These are phyloP conservation scores for Clarireedia homoeocarpa DNA, from an alignment of 2,329 filamentous ascomycete genomes.

Conservation along the genomic window DNA sequence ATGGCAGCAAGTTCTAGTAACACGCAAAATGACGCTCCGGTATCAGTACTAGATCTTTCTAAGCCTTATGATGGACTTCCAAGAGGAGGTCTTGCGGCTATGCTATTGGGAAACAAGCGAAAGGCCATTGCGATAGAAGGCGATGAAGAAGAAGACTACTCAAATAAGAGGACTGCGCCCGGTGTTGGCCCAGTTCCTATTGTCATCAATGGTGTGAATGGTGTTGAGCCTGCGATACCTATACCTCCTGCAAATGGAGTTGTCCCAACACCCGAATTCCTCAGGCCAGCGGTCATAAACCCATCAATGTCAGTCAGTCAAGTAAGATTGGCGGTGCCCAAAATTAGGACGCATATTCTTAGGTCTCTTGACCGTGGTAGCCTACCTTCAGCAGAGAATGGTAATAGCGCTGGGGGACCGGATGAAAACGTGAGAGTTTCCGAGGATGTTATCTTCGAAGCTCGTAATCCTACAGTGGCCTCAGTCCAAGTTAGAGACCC, in stretches of 20 bases:
- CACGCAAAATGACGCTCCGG: slow-evolving; percentile 63
- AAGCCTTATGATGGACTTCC: slow-evolving; percentile 92
- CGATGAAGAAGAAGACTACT: slow-evolving; percentile 55
- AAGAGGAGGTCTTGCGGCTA: slow-evolving; percentile 74
- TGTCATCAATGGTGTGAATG: slow-evolving; percentile 67
- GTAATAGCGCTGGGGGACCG: slow-evolving; percentile 33
- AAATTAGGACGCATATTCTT: slow-evolving; percentile 74
- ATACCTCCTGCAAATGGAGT: slow-evolving; percentile 52
- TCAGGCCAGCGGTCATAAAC: slow-evolving; percentile 81
- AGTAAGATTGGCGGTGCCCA: slow-evolving; percentile 78
- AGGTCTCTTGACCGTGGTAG: slow-evolving; percentile 67
- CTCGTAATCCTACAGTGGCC: slow-evolving; percentile 66
- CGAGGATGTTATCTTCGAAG: slow-evolving; percentile 76
- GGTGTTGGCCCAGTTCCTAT: slow-evolving; percentile 65
- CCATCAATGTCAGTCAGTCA: slow-evolving; percentile 77
- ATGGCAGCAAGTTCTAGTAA: slow-evolving; percentile 67
- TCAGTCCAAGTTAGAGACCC: slow-evolving; percentile 62
- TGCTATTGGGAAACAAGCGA: slow-evolving; percentile 89
- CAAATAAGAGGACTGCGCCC: slow-evolving; percentile 49
- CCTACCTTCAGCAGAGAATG: slow-evolving; percentile 32
- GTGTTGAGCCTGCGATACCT: slow-evolving; percentile 66
- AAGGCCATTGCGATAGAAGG: slow-evolving; percentile 63
- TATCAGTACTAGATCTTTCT: slow-evolving; percentile 79
- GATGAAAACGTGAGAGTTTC: slow-evolving; percentile 56
- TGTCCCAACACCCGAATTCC: slow-evolving; percentile 68